Percentiles rank a stretch among this genome's conserved stretches.
These are phyloP conservation scores for Mikania micrantha DNA, from an alignment of 129 eudicot species.

Conservation along the genomic window DNA sequence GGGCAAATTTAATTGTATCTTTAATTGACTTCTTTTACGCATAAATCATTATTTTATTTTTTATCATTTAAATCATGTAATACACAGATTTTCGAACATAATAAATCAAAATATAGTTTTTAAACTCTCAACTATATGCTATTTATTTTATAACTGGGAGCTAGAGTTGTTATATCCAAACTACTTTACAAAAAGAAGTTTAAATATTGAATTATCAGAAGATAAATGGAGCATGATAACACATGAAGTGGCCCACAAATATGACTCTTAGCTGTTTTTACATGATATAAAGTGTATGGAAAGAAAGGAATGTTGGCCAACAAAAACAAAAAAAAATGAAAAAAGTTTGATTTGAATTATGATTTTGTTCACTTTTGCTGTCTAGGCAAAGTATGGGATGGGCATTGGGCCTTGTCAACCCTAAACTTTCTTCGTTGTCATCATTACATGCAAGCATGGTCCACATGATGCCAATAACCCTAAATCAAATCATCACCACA, in stretches of 20 bases:
- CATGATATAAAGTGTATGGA: slow-evolving; percentile 12
- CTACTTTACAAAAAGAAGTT: too few relatives aligned
- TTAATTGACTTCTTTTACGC: too few relatives aligned
- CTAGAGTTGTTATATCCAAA: too few relatives aligned
- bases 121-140: too few relatives aligned
- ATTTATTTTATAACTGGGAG: too few relatives aligned
- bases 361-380: slow-evolving; percentile 25
- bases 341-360: slow-evolving; percentile 15
- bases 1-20: too few relatives aligned
- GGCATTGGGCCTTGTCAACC: slow-evolving; percentile 30
- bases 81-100: too few relatives aligned
- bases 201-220: too few relatives aligned
- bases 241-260: slow-evolving; percentile 11
- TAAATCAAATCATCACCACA: background rate
- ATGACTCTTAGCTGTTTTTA: slow-evolving; percentile 16
- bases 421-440: slow-evolving; percentile 24
- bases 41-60: too few relatives aligned
- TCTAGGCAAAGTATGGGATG: slow-evolving; percentile 24
- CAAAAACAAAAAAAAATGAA: slow-evolving; percentile 15
- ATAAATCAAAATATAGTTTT: too few relatives aligned
- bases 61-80: too few relatives aligned
- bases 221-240: too few relatives aligned
- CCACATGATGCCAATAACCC: slow-evolving; percentile 20
- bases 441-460: slow-evolving; percentile 24
- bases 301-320: slow-evolving; percentile 29